Evolutionary conservation across 306 rosid species (phyloP).

Genomic region (Cucurbita ficifolia): DNA sequence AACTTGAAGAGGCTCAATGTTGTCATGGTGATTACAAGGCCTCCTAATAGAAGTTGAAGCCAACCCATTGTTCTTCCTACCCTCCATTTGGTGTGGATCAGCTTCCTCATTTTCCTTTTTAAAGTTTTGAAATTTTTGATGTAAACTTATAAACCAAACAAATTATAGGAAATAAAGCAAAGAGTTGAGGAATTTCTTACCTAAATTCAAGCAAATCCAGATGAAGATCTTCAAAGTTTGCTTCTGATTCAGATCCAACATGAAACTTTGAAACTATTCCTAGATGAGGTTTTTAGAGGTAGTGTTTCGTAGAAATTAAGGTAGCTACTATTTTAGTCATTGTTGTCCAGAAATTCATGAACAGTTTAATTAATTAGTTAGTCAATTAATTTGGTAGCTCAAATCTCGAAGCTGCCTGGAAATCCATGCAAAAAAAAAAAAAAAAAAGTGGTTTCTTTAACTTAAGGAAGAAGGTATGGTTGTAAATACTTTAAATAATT

Average conservation of each 20-base stretch:
- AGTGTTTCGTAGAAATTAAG: slow-evolving; percentile 22
- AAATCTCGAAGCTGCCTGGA: background rate
- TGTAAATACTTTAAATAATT: too few relatives aligned
- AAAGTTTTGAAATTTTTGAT: background rate
- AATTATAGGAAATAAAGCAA: background rate
- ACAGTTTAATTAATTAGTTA: background rate
- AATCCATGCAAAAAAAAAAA: background rate
- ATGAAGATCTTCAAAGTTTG: slow-evolving; percentile 1
- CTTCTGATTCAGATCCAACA: background rate
- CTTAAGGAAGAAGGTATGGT: background rate
- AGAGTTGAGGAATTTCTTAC: background rate
- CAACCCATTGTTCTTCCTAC: slow-evolving; percentile 37
- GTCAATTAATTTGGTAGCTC: background rate
- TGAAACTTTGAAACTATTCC: background rate
- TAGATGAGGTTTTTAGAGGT: slow-evolving; percentile 11
- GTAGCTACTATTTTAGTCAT: background rate
- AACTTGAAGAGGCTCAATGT: slow-evolving; percentile 43
- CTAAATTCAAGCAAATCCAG: slow-evolving; percentile 16
- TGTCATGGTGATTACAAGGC: slow-evolving; percentile 51
- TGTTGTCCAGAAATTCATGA: background rate
- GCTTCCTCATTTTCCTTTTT: slow-evolving; percentile 25
- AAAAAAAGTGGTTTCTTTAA: background rate
- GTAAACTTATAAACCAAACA: slow-evolving; percentile 16
- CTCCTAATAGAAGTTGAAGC: slow-evolving; percentile 57
- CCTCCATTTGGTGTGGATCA: slow-evolving; percentile 44